Evolutionary conservation across 495 filamentous ascomycete species (phyloP), one percentile per base, ranked within the genome.

Genomic region (Xylaria scruposa): DNA sequence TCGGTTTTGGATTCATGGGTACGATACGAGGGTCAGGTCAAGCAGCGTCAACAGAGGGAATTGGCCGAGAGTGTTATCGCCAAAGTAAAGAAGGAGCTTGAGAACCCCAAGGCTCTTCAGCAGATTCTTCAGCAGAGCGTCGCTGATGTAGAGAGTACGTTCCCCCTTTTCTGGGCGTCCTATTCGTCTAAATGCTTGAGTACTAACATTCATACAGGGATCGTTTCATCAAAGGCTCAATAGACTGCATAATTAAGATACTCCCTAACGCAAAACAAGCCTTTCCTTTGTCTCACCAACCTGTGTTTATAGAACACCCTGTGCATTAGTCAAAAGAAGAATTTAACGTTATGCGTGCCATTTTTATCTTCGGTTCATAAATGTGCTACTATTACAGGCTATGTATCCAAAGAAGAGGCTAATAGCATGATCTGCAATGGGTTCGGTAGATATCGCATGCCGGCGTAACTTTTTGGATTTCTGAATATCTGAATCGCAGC

Each of bases 1-100:
- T 77, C 88, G 62, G 95, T 98, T 46, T 90, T 99, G 68, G 96
- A 99, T 81, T 97, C 94, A 64, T 98, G 97, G 96, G 94, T 98
- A 70, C 90, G 96, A 78, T 99, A 99, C 83, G 96, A 99, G 87
- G 88, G 92, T 70, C 96, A 98, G 87, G 94, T 98, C 78, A 99
- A 98, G 92, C 92, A 94, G 85, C 90, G 96, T 80, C 93, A 98
- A 87, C 96, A 99, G 89, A 91, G 88, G 82, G 96, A 99, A 89
- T 88, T 99, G 75, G 93, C 96, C 67, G 91, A 97, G 80, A 87
- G 83, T 80, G 85, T 99, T 83, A 98, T 99, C 76, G 89, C 89
- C 83, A 99, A 97, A 90, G 95, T 98, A 77, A 91, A 91, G 83
- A 98, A 98, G 90, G 96, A 98, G 88, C 89, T 99, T 62, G 94